These are phyloP conservation scores for Bruguiera parviflora DNA, from an alignment of 345 rosid genomes.

Conservation along the genomic window DNA sequence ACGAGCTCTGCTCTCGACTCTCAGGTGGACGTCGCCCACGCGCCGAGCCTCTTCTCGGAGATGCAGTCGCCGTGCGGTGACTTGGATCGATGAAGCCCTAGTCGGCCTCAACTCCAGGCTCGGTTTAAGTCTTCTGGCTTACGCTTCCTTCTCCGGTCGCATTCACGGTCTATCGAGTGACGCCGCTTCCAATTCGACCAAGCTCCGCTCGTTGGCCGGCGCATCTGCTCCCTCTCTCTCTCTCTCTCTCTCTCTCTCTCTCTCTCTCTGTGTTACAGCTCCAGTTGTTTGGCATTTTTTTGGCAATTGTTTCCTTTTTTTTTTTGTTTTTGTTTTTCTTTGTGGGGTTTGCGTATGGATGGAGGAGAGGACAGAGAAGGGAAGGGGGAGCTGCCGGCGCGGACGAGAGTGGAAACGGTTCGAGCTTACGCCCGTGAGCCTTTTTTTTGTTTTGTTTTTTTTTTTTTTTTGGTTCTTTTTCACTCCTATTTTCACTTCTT, in stretches of 20 bases:
- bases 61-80: conserved; percentile 51
- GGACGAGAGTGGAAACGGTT: conserved; percentile 79
- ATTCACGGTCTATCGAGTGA: conserved; percentile 32
- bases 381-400: conserved; percentile 64
- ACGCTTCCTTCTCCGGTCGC: conserved; percentile 66
- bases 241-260: conserved; percentile 36
- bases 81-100: conserved; percentile 45
- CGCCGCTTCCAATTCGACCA: conserved; percentile 42
- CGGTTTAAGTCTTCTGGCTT: conserved; percentile 44
- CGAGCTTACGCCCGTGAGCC: conserved; percentile 73
- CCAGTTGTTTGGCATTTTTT: neutral
- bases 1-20: conserved; percentile 30
- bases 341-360: conserved; percentile 19
- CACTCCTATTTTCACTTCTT: neutral
- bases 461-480: neutral
- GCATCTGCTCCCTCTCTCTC: conserved; percentile 22
- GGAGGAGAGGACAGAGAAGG: conserved; percentile 31
- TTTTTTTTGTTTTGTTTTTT: neutral
- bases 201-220: conserved; percentile 44
- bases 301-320: neutral
- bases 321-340: neutral
- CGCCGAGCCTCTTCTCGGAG: conserved; percentile 46
- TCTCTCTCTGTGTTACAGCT: conserved; percentile 43
- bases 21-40: conserved; percentile 39
- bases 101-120: conserved; percentile 51